Percentiles rank a stretch among this genome's conserved stretches.
These are phyloP conservation scores for Penicillium silybi DNA, from an alignment of 495 filamentous ascomycete species.

Conservation along the genomic window DNA sequence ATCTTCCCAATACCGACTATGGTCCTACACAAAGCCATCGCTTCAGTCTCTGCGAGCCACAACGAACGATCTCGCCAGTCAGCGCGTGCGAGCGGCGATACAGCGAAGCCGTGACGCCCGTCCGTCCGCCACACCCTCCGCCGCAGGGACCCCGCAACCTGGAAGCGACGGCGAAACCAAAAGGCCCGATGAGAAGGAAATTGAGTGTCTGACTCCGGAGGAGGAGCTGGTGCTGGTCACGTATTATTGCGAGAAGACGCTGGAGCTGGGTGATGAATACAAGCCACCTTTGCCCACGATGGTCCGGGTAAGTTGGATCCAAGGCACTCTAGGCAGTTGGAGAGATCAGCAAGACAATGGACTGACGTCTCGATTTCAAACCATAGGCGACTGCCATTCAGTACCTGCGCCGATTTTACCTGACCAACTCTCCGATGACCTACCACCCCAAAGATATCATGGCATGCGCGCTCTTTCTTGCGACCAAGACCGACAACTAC, in stretches of 20 bases:
- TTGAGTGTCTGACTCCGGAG: slow-evolving; percentile 70
- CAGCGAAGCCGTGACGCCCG: slow-evolving; percentile 42
- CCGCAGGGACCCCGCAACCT: slow-evolving; percentile 35
- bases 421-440: slow-evolving; percentile 90
- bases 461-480: slow-evolving; percentile 82
- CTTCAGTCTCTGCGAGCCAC: slow-evolving; percentile 64
- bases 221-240: slow-evolving; percentile 81
- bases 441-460: slow-evolving; percentile 87
- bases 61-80: slow-evolving; percentile 70
- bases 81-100: slow-evolving; percentile 65
- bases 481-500: slow-evolving; percentile 83
- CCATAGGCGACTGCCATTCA: slow-evolving; percentile 79
- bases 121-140: slow-evolving; percentile 35
- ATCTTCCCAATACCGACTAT: slow-evolving; percentile 83
- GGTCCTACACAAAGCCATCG: slow-evolving; percentile 81
- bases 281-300: slow-evolving; percentile 75
- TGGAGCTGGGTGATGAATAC: slow-evolving; percentile 72
- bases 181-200: slow-evolving; percentile 39
- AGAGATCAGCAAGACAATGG: not conserved
- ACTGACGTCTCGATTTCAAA: not conserved
- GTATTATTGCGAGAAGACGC: slow-evolving; percentile 69
- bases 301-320: slow-evolving; percentile 55
- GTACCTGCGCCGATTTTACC: slow-evolving; percentile 90
- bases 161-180: slow-evolving; percentile 32
- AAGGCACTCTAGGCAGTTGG: not conserved